phyloP scores from a whole-genome alignment of 1,139 yeast genomes.

The Hanseniaspora uvarum region DNA sequence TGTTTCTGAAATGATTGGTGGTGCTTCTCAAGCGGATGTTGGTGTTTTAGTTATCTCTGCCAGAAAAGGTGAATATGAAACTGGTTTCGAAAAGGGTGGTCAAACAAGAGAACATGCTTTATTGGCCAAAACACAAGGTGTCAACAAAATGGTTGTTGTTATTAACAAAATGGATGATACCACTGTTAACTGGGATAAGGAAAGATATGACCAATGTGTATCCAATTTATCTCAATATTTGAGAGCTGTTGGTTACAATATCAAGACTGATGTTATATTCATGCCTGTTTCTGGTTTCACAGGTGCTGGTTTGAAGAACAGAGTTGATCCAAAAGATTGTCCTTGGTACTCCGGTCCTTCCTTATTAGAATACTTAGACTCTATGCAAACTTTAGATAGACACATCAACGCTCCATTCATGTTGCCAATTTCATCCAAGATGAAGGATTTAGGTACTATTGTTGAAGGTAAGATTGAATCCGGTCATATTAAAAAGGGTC shows the following conservation, averaged over 20 bases:
- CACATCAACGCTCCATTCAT: slow-evolving; percentile 88
- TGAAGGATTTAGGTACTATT: slow-evolving; percentile 92
- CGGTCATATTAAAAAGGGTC: slow-evolving; percentile 79
- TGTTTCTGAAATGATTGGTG: slow-evolving; percentile 98
- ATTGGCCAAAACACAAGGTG: slow-evolving; percentile 85
- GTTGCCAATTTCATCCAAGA: slow-evolving; percentile 90
- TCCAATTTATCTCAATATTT: slow-evolving; percentile 65
- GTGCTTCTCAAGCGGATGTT: slow-evolving; percentile 96
- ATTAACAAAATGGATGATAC: slow-evolving; percentile 99
- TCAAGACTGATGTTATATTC: slow-evolving; percentile 69
- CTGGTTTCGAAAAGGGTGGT: slow-evolving; percentile 89
- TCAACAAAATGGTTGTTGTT: slow-evolving; percentile 77
- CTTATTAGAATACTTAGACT: slow-evolving; percentile 77
- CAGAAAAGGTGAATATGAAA: slow-evolving; percentile 90
- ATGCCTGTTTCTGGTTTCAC: slow-evolving; percentile 99
- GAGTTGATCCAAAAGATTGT: slow-evolving; percentile 57
- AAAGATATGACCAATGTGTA: slow-evolving; percentile 92
- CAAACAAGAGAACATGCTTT: slow-evolving; percentile 92
- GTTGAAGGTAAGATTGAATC: slow-evolving; percentile 97
- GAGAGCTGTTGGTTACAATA: slow-evolving; percentile 79
- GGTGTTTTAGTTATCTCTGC: slow-evolving; percentile 85
- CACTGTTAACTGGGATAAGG: slow-evolving; percentile 91
- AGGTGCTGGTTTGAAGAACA: slow-evolving; percentile 90
- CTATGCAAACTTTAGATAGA: slow-evolving; percentile 72
- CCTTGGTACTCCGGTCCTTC: slow-evolving; percentile 96